A percentile compares a stretch with the other conserved stretches of the same genome.
Evolutionary conservation across 2,329 filamentous ascomycete species (phyloP).

Genomic region (Stemphylium lycopersici): DNA sequence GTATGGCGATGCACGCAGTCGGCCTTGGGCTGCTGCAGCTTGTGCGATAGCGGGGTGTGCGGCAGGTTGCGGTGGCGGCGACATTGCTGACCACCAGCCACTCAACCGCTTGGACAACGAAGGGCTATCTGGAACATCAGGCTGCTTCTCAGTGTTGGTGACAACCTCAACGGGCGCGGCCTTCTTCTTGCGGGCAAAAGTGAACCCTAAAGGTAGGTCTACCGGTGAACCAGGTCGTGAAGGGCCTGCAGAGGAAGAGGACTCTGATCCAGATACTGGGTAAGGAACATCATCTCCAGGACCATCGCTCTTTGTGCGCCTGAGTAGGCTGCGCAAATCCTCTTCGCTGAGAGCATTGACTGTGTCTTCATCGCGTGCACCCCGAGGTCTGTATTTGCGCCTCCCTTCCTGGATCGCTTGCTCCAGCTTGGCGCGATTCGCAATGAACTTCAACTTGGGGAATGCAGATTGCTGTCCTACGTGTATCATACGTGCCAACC

Average conservation of each 20-base stretch:
- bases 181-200: constrained; percentile 31
- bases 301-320: constrained; percentile 31
- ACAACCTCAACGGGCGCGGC: constrained; percentile 14
- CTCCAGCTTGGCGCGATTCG: constrained; percentile 86
- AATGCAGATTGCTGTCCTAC: constrained; percentile 89
- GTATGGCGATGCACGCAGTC: constrained; percentile 19
- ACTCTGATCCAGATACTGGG: constrained; percentile 37
- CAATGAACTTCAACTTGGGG: constrained; percentile 89
- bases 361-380: constrained; percentile 42
- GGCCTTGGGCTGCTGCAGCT: constrained; percentile 11
- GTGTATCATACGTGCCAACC: constrained; percentile 86
- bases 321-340: constrained; percentile 52
- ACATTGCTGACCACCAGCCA: constrained; percentile 47
- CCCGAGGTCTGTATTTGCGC: constrained; percentile 46
- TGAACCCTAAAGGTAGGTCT: constrained; percentile 37
- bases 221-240: constrained; percentile 39
- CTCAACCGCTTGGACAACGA: constrained; percentile 39
- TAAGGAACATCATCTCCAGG: constrained; percentile 18
- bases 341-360: constrained; percentile 54
- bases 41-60: constrained; percentile 8
- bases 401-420: constrained; percentile 66
- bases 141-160: constrained; percentile 1
- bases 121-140: constrained; percentile 32
- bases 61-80: constrained; percentile 17
- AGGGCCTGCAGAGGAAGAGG: constrained; percentile 33